Percentiles rank a stretch among this genome's conserved stretches.
Evolutionary conservation across 495 filamentous ascomycete genomes (phyloP).

Genomic region (Bacidia rubella): DNA sequence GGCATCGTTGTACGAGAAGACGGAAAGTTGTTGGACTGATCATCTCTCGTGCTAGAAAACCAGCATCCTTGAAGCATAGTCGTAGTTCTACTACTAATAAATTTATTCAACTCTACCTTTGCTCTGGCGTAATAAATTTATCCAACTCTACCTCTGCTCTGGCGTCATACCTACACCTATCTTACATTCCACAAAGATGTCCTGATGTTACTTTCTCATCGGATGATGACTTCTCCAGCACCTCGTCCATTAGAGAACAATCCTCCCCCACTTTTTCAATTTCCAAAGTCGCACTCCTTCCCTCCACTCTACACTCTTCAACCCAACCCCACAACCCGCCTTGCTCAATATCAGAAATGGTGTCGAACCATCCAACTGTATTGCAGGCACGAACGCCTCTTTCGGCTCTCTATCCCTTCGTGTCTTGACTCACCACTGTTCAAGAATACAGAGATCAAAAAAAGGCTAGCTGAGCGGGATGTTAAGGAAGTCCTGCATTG

Average conservation of each 20-base stretch:
- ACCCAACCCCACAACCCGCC: slow-evolving; percentile 59
- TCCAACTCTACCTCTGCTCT: too few relatives aligned
- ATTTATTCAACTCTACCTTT: too few relatives aligned
- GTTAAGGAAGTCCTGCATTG: slow-evolving; percentile 55
- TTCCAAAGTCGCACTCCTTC: slow-evolving; percentile 35
- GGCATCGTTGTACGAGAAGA: not conserved
- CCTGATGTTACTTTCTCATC: not conserved
- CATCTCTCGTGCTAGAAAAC: too few relatives aligned
- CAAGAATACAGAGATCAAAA: slow-evolving; percentile 36
- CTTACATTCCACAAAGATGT: not conserved
- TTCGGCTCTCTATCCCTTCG: slow-evolving; percentile 51
- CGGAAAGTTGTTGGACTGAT: not conserved
- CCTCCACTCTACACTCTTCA: slow-evolving; percentile 54
- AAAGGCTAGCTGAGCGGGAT: slow-evolving; percentile 47
- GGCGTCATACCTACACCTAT: not conserved
- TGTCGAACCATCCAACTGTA: slow-evolving; percentile 71
- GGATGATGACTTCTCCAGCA: not conserved
- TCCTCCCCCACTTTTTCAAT: slow-evolving; percentile 21
- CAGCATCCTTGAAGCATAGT: too few relatives aligned
- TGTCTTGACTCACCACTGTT: slow-evolving; percentile 47
- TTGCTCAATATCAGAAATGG: slow-evolving; percentile 73
- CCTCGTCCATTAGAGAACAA: not conserved
- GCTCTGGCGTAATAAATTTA: too few relatives aligned
- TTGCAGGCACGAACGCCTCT: slow-evolving; percentile 62
- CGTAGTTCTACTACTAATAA: too few relatives aligned